Evolutionary conservation across 352 stramenopile genomes (phyloP).

Genomic region (Lagenidium giganteum): DNA sequence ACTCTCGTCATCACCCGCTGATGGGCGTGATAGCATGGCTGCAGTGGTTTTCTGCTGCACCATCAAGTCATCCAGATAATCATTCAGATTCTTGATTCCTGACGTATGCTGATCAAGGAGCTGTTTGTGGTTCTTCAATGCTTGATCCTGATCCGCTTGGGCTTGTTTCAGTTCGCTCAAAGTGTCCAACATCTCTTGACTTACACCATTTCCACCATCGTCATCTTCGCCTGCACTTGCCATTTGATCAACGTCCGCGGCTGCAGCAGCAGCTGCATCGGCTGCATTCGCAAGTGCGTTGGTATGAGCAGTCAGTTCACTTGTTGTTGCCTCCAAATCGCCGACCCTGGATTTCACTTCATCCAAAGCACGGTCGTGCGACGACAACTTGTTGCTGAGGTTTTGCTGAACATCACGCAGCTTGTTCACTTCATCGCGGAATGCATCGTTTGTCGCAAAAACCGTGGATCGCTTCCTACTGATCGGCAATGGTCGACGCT

Average conservation of each 20-base stretch:
- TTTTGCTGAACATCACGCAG: constrained; percentile 32
- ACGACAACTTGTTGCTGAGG: constrained; percentile 25
- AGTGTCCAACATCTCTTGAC: constrained; percentile 42
- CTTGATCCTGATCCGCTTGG: constrained; percentile 31
- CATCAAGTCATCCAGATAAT: constrained; percentile 46
- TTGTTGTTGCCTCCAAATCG: constrained; percentile 22
- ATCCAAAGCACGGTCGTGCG: constrained; percentile 33
- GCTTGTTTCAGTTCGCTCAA: constrained; percentile 39
- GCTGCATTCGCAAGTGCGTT: too few species aligned
- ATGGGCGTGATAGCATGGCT: background rate
- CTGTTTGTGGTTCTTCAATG: constrained; percentile 37
- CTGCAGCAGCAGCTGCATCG: too few species aligned
- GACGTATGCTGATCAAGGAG: constrained; percentile 37
- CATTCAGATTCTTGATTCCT: constrained; percentile 38
- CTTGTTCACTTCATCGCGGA: constrained; percentile 36
- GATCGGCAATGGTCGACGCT: too few species aligned
- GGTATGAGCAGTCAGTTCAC: constrained; percentile 7
- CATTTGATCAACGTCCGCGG: too few species aligned
- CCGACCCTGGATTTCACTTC: constrained; percentile 24
- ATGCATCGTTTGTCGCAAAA: constrained; percentile 33
- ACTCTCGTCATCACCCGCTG: background rate
- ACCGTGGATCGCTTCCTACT: too few species aligned
- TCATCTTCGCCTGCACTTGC: too few species aligned
- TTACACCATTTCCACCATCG: too few species aligned
- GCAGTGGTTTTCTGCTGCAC: constrained; percentile 32